phyloP scores from a whole-genome alignment of 495 filamentous ascomycete species.

The Lindgomyces ingoldianus region DNA sequence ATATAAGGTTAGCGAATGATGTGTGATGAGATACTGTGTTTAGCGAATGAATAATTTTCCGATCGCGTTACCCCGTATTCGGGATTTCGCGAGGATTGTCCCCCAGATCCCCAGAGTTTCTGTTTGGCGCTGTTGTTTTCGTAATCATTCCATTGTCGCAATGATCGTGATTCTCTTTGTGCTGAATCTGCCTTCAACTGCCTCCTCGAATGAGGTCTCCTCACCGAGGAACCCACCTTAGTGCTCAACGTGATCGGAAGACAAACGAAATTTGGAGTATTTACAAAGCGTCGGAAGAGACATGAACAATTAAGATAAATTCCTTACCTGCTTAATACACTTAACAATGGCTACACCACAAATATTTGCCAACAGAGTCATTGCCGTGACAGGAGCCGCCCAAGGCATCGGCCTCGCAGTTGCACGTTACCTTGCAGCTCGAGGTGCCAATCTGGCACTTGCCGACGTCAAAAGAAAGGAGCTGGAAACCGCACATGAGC shows the following conservation, averaged over 20 bases:
- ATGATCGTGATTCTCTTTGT: background rate
- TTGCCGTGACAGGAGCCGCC: conserved; percentile 26
- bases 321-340: background rate
- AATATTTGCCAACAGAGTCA: conserved; percentile 20
- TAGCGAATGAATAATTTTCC: background rate
- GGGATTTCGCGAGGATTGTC: background rate
- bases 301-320: background rate
- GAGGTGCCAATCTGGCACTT: conserved; percentile 22
- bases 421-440: conserved; percentile 20
- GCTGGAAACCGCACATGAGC: conserved; percentile 6
- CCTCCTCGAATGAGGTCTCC: background rate
- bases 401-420: conserved; percentile 20
- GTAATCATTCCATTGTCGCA: background rate
- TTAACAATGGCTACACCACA: background rate
- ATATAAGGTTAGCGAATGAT: background rate
- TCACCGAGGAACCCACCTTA: background rate
- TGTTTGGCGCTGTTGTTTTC: background rate
- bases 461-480: conserved; percentile 14
- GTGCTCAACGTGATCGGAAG: background rate
- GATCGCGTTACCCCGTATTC: background rate
- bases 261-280: background rate
- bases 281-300: background rate
- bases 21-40: background rate
- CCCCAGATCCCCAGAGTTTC: too few relatives aligned
- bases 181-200: background rate